phyloP scores from a whole-genome alignment of 257 asterid species.

The Apocynum venetum region DNA sequence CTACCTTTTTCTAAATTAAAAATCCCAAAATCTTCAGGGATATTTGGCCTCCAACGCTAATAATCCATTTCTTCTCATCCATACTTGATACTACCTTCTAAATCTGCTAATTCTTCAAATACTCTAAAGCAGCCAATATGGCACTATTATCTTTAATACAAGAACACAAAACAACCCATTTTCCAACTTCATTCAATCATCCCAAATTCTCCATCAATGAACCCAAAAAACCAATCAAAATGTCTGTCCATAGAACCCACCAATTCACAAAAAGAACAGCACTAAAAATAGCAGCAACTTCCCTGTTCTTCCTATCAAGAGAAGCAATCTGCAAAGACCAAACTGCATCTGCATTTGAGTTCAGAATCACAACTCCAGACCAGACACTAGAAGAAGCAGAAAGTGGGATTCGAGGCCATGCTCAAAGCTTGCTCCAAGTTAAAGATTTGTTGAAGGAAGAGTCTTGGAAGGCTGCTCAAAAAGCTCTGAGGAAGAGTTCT shows the following conservation, averaged over 20 bases:
- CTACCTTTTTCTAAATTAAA: no score
- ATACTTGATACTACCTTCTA: background rate
- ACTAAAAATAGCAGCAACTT: slow-evolving; percentile 14
- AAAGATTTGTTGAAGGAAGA: slow-evolving; percentile 44
- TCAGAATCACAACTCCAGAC: slow-evolving; percentile 59
- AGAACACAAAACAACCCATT: slow-evolving; percentile 15
- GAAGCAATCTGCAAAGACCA: background rate
- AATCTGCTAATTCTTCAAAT: background rate
- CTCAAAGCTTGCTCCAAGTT: slow-evolving; percentile 33
- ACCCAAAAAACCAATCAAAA: slow-evolving; percentile 18
- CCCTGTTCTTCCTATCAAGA: slow-evolving; percentile 11
- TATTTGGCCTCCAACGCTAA: no score
- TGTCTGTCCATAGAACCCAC: slow-evolving; percentile 14
- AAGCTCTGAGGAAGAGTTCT: slow-evolving; percentile 42
- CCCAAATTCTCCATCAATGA: slow-evolving; percentile 9
- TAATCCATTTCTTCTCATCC: background rate
- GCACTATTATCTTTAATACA: slow-evolving; percentile 20
- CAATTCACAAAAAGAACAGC: slow-evolving; percentile 30
- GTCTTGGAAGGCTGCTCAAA: slow-evolving; percentile 65
- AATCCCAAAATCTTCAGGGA: no score
- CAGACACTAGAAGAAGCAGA: slow-evolving; percentile 64
- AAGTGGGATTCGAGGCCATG: slow-evolving; percentile 37
- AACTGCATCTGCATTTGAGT: slow-evolving; percentile 40
- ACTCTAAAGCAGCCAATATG: slow-evolving; percentile 3
- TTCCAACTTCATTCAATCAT: slow-evolving; percentile 4